phyloP scores from a whole-genome alignment of 164 flowering plant genomes.

The Houttuynia cordata region DNA sequence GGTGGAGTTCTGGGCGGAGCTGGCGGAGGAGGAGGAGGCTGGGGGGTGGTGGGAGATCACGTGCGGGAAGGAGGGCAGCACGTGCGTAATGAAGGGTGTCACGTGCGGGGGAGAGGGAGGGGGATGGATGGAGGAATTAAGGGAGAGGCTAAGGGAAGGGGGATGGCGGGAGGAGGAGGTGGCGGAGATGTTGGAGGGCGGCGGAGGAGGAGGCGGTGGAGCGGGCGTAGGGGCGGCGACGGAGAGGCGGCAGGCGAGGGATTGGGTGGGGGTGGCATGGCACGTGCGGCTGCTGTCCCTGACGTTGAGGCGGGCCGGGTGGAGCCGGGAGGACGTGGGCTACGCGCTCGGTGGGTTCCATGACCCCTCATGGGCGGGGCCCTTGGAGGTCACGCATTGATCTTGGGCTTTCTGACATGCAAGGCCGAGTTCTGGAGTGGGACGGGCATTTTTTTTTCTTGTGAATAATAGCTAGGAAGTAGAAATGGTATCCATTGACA shows the following conservation, averaged over 20 bases:
- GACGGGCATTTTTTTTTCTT: too few relatives aligned
- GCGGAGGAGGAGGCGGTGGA: too few relatives aligned
- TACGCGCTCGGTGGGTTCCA: conserved; percentile 29
- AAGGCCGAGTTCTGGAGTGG: neutral
- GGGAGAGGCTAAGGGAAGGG: conserved; percentile 14
- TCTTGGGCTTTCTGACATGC: too few relatives aligned
- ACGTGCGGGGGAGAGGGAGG: neutral
- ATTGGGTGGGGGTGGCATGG: conserved; percentile 17
- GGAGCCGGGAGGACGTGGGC: conserved; percentile 58
- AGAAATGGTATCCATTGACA: too few relatives aligned
- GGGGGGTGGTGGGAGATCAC: conserved; percentile 8
- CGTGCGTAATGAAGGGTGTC: too few relatives aligned
- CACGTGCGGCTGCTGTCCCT: conserved; percentile 29
- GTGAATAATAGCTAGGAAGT: too few relatives aligned
- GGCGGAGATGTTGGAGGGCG: conserved; percentile 57
- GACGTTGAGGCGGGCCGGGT: conserved; percentile 44
- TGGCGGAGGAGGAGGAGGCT: conserved; percentile 36
- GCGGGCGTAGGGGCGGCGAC: too few relatives aligned
- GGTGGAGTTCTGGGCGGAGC: conserved; percentile 64
- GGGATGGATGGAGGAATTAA: neutral
- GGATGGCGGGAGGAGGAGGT: conserved; percentile 36
- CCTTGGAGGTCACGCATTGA: too few relatives aligned
- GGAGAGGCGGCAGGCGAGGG: neutral
- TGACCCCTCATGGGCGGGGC: neutral
- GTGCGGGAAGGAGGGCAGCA: conserved; percentile 6